Evolutionary conservation across 1,284 basidiomycete genomes (phyloP), one percentile per base, ranked within the genome.

Genomic region (Austroboletus novae-zelandiae): DNA sequence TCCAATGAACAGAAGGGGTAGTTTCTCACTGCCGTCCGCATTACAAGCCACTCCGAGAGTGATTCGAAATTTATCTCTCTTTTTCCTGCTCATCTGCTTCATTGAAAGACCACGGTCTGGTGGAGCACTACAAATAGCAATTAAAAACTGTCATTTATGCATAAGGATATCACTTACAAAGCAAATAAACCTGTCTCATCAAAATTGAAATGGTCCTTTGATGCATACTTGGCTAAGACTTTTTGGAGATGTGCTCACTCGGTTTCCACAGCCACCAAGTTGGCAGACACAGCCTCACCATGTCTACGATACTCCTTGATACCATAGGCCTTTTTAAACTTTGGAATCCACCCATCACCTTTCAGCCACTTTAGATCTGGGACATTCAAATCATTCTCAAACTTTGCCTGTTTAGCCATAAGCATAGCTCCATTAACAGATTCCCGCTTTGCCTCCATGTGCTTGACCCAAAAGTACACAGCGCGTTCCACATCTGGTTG

Each of bases 401-500:
- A 36, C 14, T 36, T 36, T n/a, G n/a, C 9, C 5, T n/a, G n/a
- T 36, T 36, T 36, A 14, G n/a, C n/a, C 6, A 36, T 36, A 36
- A 36, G 34, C 34, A 36, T 37, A 30, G 48, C 20, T 11, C 51
- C 39, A 44, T 43, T 48, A 4, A 14, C 31, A 31, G 11, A 7
- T 11, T 53, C 47, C 6, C 43, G 10, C 23, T 48, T 48, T 3
- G 23, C 40, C 7, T 47, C 45, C 44, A 50, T 43, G n/a, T 47
- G 44, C 18, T 45, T 43, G 10, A 50, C 29, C 52, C 48, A 50
- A 27, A 43, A 8, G 15, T 50, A 32, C 3, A 53, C 31, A 4
- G 49, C 52, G 13, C 27, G 15, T 8, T 51, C 42, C 1, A 54
- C 53, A 50, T 53, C n/a, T 7, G 48, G 48, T 2, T 34, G 10